Evolutionary conservation across 2,329 filamentous ascomycete species (phyloP), one percentile per base, ranked within the genome.

Genomic region (Chrysoporthe puriensis): DNA sequence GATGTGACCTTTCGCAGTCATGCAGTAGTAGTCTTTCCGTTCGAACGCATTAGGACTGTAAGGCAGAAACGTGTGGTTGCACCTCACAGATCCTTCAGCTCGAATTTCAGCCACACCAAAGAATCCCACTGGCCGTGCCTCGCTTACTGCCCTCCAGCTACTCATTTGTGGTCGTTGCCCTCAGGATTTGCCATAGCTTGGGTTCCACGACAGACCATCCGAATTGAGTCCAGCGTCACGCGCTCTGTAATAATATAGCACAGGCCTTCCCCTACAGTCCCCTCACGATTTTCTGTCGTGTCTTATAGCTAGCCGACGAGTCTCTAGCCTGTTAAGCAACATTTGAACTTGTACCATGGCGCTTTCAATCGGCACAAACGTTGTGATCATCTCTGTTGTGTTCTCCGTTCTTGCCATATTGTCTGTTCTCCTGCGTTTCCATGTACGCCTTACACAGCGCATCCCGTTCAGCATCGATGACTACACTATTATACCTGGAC

Each of bases 301-400:
- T 9, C 36, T 40, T 9, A 40, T 9, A 57, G 54, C 13, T 18
- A 18, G 34, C 32, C 8, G n/a, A 21, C 16, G 16, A 36, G 54
- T 18, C 34, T 57, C 54, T 13, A 16, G 34, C 54, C 32, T 36
- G 36, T 11, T 16, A 13, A 36, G 54, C 16, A 57, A 57, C n/a
- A 5, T 36, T 57, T 57, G 11, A 57, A 57, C 16, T 36, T 36
- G 54, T 57, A 57, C 13, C 54, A 57, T 57, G 54, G 54, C 54
- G 40, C 54, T 57, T 18, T 57, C 54, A 36, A 57, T 21, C 40
- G 54, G 54, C 32, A 34, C 54, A 21, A 57, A 57, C 40, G 54
- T 57, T 26, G 54, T 57, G 13, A 57, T 57, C 54, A 34, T 57
- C 36, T 57, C 54, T 34, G 21, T 57, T 57, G 54, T 57, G 40